Base-by-base conservation (phyloP, 2,329 filamentous ascomycete species). In the Nectriaceae sp. region DNA sequence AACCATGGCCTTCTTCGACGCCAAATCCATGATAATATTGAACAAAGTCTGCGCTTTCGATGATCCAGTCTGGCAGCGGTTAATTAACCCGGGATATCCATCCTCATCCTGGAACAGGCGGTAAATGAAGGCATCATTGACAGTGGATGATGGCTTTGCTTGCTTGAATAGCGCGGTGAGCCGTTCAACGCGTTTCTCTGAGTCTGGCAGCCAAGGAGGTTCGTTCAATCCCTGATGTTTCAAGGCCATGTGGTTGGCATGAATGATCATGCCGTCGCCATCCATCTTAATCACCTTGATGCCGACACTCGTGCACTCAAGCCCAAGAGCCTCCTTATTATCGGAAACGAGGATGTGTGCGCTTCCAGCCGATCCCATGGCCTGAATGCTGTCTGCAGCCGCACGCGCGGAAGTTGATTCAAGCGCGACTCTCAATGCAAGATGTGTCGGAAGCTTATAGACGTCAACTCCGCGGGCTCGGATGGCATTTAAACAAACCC, bases 401-500 rank as follows among this genome's bases (percentile, higher is more conserved):
- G 39, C 42, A 5, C 39, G 33, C 2, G 46, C 54, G 10, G 58
- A 52, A 1, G 24, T 43, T 21, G 75, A 77, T 43, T 87, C 82
- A 2, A 87, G 64, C 4, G 74, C 76, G 16, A 74, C 65, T 1
- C 84, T 71, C 5, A 87, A 70, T 0, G 79, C 82, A 5, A 87
- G 68, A 58, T 87, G 84, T n/a, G 83, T 77, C 0, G 84, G 83
- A 3, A 86, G 56, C 6, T 73, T 75, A 1, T 38, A 40, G 1
- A 29, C 41, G 56, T 82, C 72, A 40, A 84, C 75, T 1, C 82
- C 81, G 2, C 74, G 71, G 3, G 79, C 80, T 33, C 75, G 73
- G 50, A 87, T 83, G 1, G 83, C 84, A 51, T 87, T 87, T 8
- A 87, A 69, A 37, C 77, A 79, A 0, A 78, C 76, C 0, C 82